Evolutionary conservation across 805 yeast species (phyloP), one percentile per base, ranked within the genome.

Genomic region (Lipomyces sp.): DNA sequence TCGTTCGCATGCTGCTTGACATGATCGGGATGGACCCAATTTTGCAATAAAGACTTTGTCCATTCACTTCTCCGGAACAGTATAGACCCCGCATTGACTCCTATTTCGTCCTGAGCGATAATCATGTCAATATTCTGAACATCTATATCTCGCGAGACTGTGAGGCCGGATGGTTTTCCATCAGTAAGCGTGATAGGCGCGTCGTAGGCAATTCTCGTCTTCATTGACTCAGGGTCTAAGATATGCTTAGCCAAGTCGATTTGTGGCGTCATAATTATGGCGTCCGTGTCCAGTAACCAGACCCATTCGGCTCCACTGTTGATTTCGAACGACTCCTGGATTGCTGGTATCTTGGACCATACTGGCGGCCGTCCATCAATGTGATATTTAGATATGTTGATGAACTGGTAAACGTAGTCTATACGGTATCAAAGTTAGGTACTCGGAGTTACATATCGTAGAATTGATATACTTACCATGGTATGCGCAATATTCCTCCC

Each of bases 1-100:
- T 90, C 96, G 75, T 75, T 89, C 77, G 90, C 89, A 84, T 86
- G 87, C 74, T 88, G 93, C 76, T 90, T 95, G 77, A 90, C 89
- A 78, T 86, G 80, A 2, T 87, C 90, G 7, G 96, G 95, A 73
- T 90, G 95, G 92, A 94, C 90, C 96, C 95, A 90, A 15, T 84
- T 73, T 75, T 90, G 95, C 65, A 90, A 79, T 53, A 90, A 76
- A 74, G 88, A 77, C 64, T 86, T 89, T 2, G 90, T 77, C 96
- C 95, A 90, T 8, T 82, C 83, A 1, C 90, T 86, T 70, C 89
- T 82, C 74, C 86, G 83, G 73, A 90, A 81, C 61, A 90, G 77
- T 72, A 90, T 90, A 0, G 94, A 88, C 8, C 95, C 96, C 63
- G 90, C 77, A 74, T 90, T 90, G 79, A 90, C 90, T 1, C 96